Evolutionary conservation across 208 protist species (phyloP), one percentile per base, ranked within the genome.

Genomic region (Acanthamoeba castellanii): DNA sequence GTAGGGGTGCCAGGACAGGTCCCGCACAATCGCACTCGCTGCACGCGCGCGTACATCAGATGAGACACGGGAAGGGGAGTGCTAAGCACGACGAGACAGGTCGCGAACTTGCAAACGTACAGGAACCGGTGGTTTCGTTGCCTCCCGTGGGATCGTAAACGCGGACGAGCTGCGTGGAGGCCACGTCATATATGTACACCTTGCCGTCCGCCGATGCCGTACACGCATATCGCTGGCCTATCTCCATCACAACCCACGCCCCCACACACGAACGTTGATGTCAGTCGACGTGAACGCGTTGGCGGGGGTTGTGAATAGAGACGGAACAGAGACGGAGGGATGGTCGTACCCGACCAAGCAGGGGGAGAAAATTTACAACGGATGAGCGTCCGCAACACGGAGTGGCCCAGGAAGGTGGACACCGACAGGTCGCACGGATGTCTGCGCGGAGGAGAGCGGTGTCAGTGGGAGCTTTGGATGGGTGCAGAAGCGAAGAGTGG

Each of bases 331-430:
- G 59, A 27, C 59, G 59, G 3, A 64, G 59, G 59, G 3, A 52
- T 52, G 11, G 47, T 52, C 34, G 37, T 25, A 81, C 72, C 72
- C 50, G 72, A 81, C 72, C 72, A 81, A n/a, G 82, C 74, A 5
- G 82, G 27, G 18, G 87, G 87, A 25, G 87, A 76, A 76, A 92
- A 92, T 68, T 32, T 68, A 57, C 87, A 92, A 8, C 87, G 57
- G 14, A 92, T 55, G 34, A 92, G 66, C 22, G 87, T 92, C 18
- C 59, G 30, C 87, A 92, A 22, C 64, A 92, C 87, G 2, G 32
- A 14, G 61, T 92, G 87, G 9, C 87, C 87, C 13, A 7, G 57
- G 42, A 92, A 57, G 34, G 87, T 78, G 37, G 47, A 32, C 59
- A 92, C 57, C 20, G 59, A 76, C 32, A 52, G 59, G 25, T 92